phyloP scores from a whole-genome alignment of 805 yeast genomes.

The Jamesozyma piceae region DNA sequence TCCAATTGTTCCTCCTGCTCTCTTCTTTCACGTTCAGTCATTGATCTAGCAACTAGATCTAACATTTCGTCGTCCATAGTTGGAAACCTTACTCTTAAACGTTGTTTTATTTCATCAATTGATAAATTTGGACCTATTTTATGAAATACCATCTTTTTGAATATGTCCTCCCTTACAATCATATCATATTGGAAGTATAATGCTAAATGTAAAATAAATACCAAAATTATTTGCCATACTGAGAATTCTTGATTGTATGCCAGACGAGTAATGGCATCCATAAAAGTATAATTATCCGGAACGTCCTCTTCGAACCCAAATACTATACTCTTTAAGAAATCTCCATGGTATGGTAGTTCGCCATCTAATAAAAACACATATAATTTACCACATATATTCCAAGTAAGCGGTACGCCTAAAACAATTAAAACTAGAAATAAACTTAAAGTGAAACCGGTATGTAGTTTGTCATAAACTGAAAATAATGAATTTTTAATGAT shows the following conservation, averaged over 20 bases:
- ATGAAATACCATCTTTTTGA: slow-evolving; percentile 45
- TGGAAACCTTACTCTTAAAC: slow-evolving; percentile 26
- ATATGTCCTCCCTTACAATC: slow-evolving; percentile 64
- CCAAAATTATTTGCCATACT: slow-evolving; percentile 31
- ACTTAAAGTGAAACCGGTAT: slow-evolving; percentile 13
- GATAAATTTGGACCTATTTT: slow-evolving; percentile 44
- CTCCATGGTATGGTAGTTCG: slow-evolving; percentile 34
- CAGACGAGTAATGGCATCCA: slow-evolving; percentile 10
- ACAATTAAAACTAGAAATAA: slow-evolving; percentile 31
- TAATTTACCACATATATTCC: slow-evolving; percentile 46
- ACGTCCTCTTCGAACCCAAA: slow-evolving; percentile 17
- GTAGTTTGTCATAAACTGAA: slow-evolving; percentile 11
- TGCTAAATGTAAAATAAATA: slow-evolving; percentile 36
- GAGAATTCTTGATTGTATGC: slow-evolving; percentile 22
- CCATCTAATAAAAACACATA: slow-evolving; percentile 51
- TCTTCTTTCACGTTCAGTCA: slow-evolving; percentile 24
- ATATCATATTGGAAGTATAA: slow-evolving; percentile 57
- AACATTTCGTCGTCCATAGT: slow-evolving; percentile 27
- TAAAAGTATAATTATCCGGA: slow-evolving; percentile 4
- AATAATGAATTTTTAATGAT: slow-evolving; percentile 35
- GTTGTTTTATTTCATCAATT: slow-evolving; percentile 23
- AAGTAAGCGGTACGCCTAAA: slow-evolving; percentile 49
- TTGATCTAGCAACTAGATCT: slow-evolving; percentile 21
- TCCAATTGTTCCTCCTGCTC: slow-evolving; percentile 7
- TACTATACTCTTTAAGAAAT: slow-evolving; percentile 20